Conservation (phyloP, 352 stramenopile species). For the Pythium coloratum region DNA sequence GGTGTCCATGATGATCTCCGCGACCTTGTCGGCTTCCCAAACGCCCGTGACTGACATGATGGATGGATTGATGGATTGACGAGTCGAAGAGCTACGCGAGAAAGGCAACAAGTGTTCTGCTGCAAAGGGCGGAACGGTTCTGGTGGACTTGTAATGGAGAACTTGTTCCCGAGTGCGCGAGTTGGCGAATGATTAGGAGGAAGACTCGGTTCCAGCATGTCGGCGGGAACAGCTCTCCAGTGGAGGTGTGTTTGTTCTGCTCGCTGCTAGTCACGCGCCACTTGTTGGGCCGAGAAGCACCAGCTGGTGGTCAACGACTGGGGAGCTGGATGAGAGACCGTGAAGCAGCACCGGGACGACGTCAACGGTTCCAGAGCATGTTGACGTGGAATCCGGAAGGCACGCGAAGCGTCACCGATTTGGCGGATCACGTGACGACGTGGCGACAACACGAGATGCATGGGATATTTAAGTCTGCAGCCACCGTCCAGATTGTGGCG, state of each 20-base stretch:
- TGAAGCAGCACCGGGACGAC: slow-evolving; percentile 22
- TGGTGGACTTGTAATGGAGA: neutral
- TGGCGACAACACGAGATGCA: neutral
- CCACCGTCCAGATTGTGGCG: slow-evolving; percentile 4
- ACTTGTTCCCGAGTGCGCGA: slow-evolving; percentile 5
- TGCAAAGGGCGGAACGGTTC: neutral
- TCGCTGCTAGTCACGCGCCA: slow-evolving; percentile 1
- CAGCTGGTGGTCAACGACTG: slow-evolving; percentile 6
- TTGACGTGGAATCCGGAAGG: neutral
- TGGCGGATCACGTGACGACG: neutral
- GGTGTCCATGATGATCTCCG: slow-evolving; percentile 31
- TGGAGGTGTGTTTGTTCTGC: neutral
- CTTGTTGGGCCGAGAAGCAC: neutral
- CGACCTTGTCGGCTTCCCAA: slow-evolving; percentile 32
- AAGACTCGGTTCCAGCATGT: neutral
- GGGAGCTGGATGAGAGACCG: neutral
- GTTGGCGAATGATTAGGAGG: slow-evolving; percentile 13
- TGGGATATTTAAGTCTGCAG: neutral
- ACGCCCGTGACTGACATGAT: slow-evolving; percentile 16
- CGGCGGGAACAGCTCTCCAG: neutral
- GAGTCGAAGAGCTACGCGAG: neutral
- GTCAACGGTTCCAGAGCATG: slow-evolving; percentile 11
- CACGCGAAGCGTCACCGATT: slow-evolving; percentile 19
- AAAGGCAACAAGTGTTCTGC: neutral
- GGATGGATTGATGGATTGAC: neutral